These are phyloP conservation scores for Orychophragmus violaceus DNA, from an alignment of 345 rosid genomes.

Conservation along the genomic window DNA sequence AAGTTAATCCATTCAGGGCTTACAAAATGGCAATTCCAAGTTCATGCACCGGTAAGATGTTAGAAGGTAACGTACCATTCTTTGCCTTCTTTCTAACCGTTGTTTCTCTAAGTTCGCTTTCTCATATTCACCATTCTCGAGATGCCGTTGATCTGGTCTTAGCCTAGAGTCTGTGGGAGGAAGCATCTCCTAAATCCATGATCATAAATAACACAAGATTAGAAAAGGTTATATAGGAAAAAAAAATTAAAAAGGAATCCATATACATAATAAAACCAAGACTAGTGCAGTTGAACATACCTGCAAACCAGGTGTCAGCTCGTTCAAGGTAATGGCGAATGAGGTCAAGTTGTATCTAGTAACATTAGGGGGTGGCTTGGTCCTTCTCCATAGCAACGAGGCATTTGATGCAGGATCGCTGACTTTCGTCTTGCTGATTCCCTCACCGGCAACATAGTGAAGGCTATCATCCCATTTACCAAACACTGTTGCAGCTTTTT, in stretches of 20 bases:
- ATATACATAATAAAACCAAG: background rate
- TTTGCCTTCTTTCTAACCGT: slow-evolving; percentile 88
- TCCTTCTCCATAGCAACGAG: slow-evolving; percentile 75
- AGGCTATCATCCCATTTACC: slow-evolving; percentile 98
- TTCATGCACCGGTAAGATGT: background rate
- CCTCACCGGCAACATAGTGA: slow-evolving; percentile 53
- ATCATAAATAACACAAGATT: slow-evolving; percentile 9
- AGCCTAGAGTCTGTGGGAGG: slow-evolving; percentile 98
- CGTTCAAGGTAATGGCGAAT: slow-evolving; percentile 86
- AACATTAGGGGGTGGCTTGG: slow-evolving; percentile 54
- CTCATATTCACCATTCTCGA: slow-evolving; percentile 77
- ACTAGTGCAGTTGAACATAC: slow-evolving; percentile 35
- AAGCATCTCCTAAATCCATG: slow-evolving; percentile 72
- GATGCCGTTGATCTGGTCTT: slow-evolving; percentile 55
- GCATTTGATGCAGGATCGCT: slow-evolving; percentile 47
- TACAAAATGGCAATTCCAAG: background rate
- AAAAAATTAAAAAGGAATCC: background rate
- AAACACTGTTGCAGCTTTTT: slow-evolving; percentile 63
- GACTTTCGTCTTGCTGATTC: slow-evolving; percentile 52
- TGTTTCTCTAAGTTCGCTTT: slow-evolving; percentile 93
- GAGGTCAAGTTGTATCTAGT: slow-evolving; percentile 43
- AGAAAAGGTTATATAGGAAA: background rate
- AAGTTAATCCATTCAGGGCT: background rate
- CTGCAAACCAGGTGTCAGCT: slow-evolving; percentile 88
- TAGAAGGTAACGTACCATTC: slow-evolving; percentile 60